Evolutionary conservation across 2,329 filamentous ascomycete genomes (phyloP), one percentile per base, ranked within the genome.

Genomic region (Capronia americana): DNA sequence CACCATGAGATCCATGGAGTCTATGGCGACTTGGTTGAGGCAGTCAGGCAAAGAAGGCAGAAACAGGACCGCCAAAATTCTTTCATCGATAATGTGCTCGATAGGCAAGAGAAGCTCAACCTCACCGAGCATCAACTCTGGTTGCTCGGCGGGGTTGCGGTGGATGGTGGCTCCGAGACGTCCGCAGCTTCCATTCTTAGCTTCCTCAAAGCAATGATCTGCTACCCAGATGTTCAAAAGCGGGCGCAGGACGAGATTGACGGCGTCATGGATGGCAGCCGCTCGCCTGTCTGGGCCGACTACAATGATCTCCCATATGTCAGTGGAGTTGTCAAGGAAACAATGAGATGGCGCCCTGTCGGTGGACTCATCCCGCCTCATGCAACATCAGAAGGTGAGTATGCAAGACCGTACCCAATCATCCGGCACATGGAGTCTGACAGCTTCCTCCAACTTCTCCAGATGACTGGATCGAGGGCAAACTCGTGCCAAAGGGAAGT

Each of bases 291-390:
- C 0, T 76, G 76, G 26, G 73, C 68, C 1, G 77, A 79, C 63
- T 69, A 73, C 30, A 61, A 67, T 1, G 32, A 51, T 0, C 70
- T 79, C 0, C 75, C 77, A 0, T 79, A 77, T 38, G 66, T 78
- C 12, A 64, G 71, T 10, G 76, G 74, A 0, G 58, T 77, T 7
- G 69, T 76, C 48, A 75, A 75, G 34, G 77, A 75, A 68, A 66
- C 74, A 24, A 71, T 75, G 60, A 77, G 75, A 66, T 80, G 75
- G 78, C 77, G 79, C 28, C 80, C 81, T 1, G 76, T 80, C 0
- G 79, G 79, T 1, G 80, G 82, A 0, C 72, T 82, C 0, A 82
- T 80, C 23, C 79, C 83, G 56, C 84, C 85, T 0, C 83, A 83
- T 62, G 78, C 78, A 11, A 74, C 79, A 12, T 64, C 65, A 6